Evolutionary conservation across 805 yeast genomes (phyloP), one percentile per base, ranked within the genome.

Genomic region (Debaryomyces castellii): DNA sequence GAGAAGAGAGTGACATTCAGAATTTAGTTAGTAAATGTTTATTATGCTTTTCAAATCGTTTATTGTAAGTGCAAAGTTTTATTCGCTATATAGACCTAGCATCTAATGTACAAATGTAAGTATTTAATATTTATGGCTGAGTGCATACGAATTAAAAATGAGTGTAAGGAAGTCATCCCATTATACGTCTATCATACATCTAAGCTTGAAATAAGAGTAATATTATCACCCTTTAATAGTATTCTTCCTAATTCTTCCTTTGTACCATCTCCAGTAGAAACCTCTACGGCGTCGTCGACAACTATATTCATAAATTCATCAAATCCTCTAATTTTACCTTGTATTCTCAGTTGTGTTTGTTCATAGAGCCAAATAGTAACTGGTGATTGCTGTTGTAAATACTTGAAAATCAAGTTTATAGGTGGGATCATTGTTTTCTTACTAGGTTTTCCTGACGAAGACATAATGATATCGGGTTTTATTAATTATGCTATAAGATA

Each of bases 261-360:
- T 1, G 74, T 74, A 1, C 82, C 81, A 32, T 76, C 77, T n/a
- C 61, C 60, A 4, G 68, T 65, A 43, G 76, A 71, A 5, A 92
- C 72, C 55, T 95, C 96, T 12, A 71, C 67, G 1, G 84, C 83
- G 22, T 80, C 83, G 46, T 80, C 84, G 11, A 80, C 51, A 17
- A 80, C 83, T 9, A 80, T 68, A 61, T 94, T 94, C 99, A 94
- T 95, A 59, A 91, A 92, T 69, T 95, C 99, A 65, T 94, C 99
- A 66, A 95, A 92, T 1, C 99, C 99, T 49, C 85, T 75, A 24
- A 94, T 83, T 49, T 77, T 80, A 1, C 99, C 99, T 54, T 86
- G 87, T 24, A 92, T 79, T 52, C 95, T 75, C 52, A 77, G 74
- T 17, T 81, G 82, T 0, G 83, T 78, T 64, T 94, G 97, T 58